Conservation (phyloP, 331 rosid species). For the Quercus lobata region DNA sequence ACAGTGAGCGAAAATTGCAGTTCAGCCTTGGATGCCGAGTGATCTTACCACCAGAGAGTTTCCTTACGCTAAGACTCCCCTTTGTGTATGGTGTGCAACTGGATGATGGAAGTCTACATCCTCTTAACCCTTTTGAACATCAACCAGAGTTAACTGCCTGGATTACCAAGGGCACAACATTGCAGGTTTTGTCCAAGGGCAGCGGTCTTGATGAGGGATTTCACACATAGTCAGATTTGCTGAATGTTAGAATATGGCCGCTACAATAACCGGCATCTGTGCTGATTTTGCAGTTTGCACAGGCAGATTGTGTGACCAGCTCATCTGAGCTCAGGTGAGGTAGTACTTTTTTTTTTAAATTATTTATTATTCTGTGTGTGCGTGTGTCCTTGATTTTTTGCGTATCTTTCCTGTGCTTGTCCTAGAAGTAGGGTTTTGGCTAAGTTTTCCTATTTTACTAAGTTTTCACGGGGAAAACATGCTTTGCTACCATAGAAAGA, state of each 20-base stretch:
- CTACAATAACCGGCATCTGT: slow-evolving; percentile 1
- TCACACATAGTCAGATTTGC: slow-evolving; percentile 34
- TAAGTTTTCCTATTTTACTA: neutral
- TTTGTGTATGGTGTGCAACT: slow-evolving; percentile 79
- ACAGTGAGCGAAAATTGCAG: slow-evolving; percentile 66
- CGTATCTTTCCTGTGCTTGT: neutral
- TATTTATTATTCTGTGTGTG: neutral
- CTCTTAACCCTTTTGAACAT: slow-evolving; percentile 69
- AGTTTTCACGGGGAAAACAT: neutral
- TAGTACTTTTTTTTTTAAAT: neutral
- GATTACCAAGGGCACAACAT: slow-evolving; percentile 72
- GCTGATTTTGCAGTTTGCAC: neutral
- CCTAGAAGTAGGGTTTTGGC: neutral
- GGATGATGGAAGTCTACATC: slow-evolving; percentile 60
- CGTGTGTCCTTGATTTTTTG: neutral
- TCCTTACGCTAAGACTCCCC: slow-evolving; percentile 78
- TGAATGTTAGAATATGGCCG: slow-evolving; percentile 17
- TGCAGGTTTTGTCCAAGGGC: slow-evolving; percentile 64
- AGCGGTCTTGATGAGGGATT: slow-evolving; percentile 42
- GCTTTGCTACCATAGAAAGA: neutral
- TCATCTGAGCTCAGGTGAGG: slow-evolving; percentile 39
- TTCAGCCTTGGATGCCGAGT: slow-evolving; percentile 73
- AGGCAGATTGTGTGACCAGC: slow-evolving; percentile 21
- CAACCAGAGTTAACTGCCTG: slow-evolving; percentile 92
- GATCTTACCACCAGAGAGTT: slow-evolving; percentile 87